Evolutionary conservation across 2,329 filamentous ascomycete genomes (phyloP), one percentile per base, ranked within the genome.

Genomic region (Colletotrichum melonis): DNA sequence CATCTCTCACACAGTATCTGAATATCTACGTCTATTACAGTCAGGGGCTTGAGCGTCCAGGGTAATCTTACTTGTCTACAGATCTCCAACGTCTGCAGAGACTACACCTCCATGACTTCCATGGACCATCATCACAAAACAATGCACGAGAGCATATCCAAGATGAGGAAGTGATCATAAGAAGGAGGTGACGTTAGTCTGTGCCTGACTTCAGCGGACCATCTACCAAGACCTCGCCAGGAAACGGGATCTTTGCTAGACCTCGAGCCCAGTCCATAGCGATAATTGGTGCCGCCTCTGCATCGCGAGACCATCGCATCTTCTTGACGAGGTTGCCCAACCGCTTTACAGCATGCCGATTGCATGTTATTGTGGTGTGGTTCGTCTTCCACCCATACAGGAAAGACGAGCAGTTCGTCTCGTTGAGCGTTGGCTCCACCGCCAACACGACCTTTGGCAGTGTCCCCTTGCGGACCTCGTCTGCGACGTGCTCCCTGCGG

Each of bases 331-430:
- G 70, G 22, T 64, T 73, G 0, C 60, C 19, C 46, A 73, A 8
- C 0, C 62, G 14, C 5, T 60, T 63, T 12, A 73, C 60, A 0
- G 67, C 70, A n/a, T 73, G 70, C 1, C 70, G 70, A 56, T 85
- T 85, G 12, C 82, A 84, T 7, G 83, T 85, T 1, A 85, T 63
- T 0, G 82, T 84, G 8, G 78, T 77, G 4, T 80, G 32, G 8
- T 78, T 78, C 2, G 76, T 78, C 19, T 78, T 79, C 83, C 83
- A 84, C 1, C 83, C 83, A 16, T 83, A 81, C 78, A 84, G 77
- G 74, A 82, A 83, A 19, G 83, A 82, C 32, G 81, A 82, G 16
- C 83, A 77, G 73, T 84, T 83, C 22, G 81, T 79, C 69, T 79
- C 79, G 72, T 80, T 81, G 62, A 84, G 81, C 3, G 75, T 76